phyloP scores from a whole-genome alignment of 129 eudicot genomes.

The Gnaphalium uliginosum region DNA sequence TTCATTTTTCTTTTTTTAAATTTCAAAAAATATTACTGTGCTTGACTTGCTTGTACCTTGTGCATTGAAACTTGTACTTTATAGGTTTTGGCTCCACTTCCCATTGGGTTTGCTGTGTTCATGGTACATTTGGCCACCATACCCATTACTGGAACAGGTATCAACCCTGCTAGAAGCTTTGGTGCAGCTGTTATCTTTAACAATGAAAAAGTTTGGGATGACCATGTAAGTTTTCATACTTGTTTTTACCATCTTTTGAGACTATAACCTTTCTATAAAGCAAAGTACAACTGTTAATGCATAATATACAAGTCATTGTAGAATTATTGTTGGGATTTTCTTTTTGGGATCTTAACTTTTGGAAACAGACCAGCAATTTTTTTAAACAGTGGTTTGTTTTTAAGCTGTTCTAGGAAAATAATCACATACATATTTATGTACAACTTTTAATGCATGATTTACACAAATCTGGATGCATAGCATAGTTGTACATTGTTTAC shows the following conservation, averaged over 20 bases:
- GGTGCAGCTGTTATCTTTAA: slow-evolving; percentile 51
- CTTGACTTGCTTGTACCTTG: neutral
- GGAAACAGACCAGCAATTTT: neutral
- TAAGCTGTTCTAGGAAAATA: neutral
- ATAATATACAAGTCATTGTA: neutral
- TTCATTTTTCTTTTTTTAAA: too few relatives aligned
- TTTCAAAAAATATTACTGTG: too few relatives aligned
- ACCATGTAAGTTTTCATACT: slow-evolving; percentile 32
- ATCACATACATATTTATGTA: neutral
- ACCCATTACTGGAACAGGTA: slow-evolving; percentile 53
- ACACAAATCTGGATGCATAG: slow-evolving; percentile 10
- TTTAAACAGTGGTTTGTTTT: neutral
- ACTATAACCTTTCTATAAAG: neutral
- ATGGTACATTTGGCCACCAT: slow-evolving; percentile 56
- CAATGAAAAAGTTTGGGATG: slow-evolving; percentile 48
- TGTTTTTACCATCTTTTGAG: neutral
- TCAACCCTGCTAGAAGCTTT: slow-evolving; percentile 56
- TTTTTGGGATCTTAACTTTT: neutral
- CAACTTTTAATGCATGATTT: neutral
- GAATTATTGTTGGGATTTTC: too few relatives aligned
- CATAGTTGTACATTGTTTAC: neutral
- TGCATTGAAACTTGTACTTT: slow-evolving; percentile 16
- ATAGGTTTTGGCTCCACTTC: slow-evolving; percentile 52
- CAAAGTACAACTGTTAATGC: neutral
- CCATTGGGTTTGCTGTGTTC: slow-evolving; percentile 53